Conservation (phyloP, 2,329 filamentous ascomycete genomes). For the Pseudogymnoascus sp. region DNA sequence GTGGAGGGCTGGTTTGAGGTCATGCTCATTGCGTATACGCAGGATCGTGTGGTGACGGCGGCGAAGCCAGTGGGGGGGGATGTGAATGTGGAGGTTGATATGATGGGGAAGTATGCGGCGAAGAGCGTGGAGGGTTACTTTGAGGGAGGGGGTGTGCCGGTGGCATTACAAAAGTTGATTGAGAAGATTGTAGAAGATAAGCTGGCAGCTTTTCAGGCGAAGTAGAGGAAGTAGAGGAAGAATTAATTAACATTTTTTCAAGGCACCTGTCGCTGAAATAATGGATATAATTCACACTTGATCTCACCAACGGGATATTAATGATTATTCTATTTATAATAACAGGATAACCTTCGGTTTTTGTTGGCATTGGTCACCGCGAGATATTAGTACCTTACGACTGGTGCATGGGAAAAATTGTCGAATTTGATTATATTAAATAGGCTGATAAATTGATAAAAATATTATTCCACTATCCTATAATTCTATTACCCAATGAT, state of each 20-base stretch:
- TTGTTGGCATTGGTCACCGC: too few species aligned
- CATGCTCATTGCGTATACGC: conserved; percentile 96
- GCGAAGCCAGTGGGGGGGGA: conserved; percentile 30
- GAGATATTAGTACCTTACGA: too few species aligned
- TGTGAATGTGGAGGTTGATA: conserved; percentile 32
- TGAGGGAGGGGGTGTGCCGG: conserved; percentile 44
- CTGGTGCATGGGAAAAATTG: too few species aligned
- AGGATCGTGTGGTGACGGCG: conserved; percentile 69
- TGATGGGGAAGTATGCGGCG: conserved; percentile 72
- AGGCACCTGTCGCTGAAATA: background rate
- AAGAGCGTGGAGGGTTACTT: conserved; percentile 85
- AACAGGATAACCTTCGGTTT: too few species aligned
- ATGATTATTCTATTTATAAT: too few species aligned
- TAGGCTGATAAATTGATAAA: too few species aligned
- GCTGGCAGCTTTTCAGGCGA: conserved; percentile 34
- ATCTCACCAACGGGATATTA: background rate
- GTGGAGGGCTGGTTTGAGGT: conserved; percentile 80
- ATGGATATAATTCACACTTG: background rate
- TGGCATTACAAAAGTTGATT: conserved; percentile 63
- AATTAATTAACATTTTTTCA: background rate
- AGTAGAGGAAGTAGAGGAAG: background rate
- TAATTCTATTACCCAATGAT: too few species aligned
- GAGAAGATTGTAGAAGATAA: conserved; percentile 67
- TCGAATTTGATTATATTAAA: too few species aligned
- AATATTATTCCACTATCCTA: too few species aligned